Evolutionary conservation across 495 filamentous ascomycete genomes (phyloP), one percentile per base, ranked within the genome.

Genomic region (Sordaria brevicollis): DNA sequence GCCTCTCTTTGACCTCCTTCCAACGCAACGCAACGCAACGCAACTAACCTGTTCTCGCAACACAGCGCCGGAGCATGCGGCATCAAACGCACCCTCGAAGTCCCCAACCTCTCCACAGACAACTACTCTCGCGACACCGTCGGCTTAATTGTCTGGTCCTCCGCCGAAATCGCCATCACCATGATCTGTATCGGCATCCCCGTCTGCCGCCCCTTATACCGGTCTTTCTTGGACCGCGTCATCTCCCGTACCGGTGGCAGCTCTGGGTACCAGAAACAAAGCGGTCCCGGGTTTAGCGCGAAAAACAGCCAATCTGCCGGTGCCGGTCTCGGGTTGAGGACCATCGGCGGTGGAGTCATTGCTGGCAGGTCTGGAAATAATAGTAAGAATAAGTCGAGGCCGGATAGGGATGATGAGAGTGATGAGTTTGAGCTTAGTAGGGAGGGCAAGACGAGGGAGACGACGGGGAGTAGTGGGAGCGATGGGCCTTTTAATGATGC

Each of bases 151-250:
- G 69, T 69, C n/a, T 76, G 75, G 75, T 72, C 74, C 15, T 54
- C 71, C 5, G 74, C 74, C 29, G 75, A 76, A 15, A 69, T 71
- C 33, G 71, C 71, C 66, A 68, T 75, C 34, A 75, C 72, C 19
- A 69, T 76, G 65, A 74, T 76, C 67, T 75, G 75, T 67, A 41
- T 71, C 43, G 71, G 72, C 37, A 37, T 74, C 25, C 72, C 72
- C 6, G 74, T 77, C 7, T 68, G 67, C 15, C 69, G 72, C 5
- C 76, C 76, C 0, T 35, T 77, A 3, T 74, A 73, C 71, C 67
- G 34, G 62, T 35, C 62, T 38, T n/a, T 70, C 38, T 41, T 71
- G 17, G 5, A 68, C 6, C 39, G 68, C 19, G 15, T 69, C 49
- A 29, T 57, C 13, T 31, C 49, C 49, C 13, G 34, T 19, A 65